These are phyloP conservation scores for Aspergillus carlsbadensis DNA, from an alignment of 495 filamentous ascomycete genomes.

Conservation along the genomic window DNA sequence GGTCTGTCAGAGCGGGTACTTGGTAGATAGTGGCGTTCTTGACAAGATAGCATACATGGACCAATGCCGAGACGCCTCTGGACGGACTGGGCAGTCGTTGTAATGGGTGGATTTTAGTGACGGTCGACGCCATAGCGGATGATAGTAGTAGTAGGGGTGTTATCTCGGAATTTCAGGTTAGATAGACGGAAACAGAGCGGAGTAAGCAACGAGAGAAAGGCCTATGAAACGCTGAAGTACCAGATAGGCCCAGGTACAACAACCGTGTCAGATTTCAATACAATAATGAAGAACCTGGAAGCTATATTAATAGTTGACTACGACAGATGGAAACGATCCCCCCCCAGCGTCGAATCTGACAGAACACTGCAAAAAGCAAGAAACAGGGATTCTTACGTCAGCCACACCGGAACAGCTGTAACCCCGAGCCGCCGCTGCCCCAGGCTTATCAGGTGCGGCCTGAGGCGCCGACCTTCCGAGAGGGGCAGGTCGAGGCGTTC, in stretches of 20 bases:
- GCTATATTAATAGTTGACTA: too few relatives aligned
- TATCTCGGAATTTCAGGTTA: background rate
- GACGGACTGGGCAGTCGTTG: slow-evolving; percentile 73
- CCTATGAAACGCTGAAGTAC: background rate
- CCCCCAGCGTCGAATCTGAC: background rate
- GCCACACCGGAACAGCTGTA: slow-evolving; percentile 5
- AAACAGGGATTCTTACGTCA: background rate
- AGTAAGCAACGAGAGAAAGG: background rate
- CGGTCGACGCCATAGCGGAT: slow-evolving; percentile 12
- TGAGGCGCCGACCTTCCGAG: background rate
- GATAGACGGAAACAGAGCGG: background rate
- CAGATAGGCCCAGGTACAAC: too few relatives aligned
- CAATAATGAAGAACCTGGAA: background rate
- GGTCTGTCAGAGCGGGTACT: background rate
- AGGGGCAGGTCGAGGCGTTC: background rate
- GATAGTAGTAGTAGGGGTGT: background rate
- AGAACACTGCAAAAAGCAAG: slow-evolving; percentile 4
- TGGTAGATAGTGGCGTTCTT: background rate
- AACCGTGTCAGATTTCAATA: too few relatives aligned
- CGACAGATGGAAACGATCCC: background rate
- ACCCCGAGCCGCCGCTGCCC: slow-evolving; percentile 9
- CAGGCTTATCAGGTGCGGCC: slow-evolving; percentile 10
- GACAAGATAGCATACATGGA: slow-evolving; percentile 56
- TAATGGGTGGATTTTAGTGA: slow-evolving; percentile 58
- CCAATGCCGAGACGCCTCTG: slow-evolving; percentile 61